Conservation (phyloP, 805 yeast species). For the Metschnikowia picachoensis region DNA sequence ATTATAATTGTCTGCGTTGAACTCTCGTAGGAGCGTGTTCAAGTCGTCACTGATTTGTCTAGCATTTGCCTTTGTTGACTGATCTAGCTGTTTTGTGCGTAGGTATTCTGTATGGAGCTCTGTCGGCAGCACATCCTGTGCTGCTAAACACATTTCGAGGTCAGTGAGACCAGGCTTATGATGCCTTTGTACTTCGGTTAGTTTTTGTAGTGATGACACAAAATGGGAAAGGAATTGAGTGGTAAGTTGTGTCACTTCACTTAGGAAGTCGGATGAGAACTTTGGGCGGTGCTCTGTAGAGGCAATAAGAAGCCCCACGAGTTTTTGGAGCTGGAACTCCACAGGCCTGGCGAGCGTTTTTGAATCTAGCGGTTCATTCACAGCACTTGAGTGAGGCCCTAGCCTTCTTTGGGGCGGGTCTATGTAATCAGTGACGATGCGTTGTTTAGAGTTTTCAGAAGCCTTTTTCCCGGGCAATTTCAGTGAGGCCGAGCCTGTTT, state of each 20-base stretch:
- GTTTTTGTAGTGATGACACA: constrained; percentile 41
- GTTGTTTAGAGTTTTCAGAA: neutral
- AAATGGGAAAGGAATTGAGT: constrained; percentile 33
- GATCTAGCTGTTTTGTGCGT: constrained; percentile 10
- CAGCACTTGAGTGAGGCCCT: constrained; percentile 2
- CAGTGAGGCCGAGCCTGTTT: neutral
- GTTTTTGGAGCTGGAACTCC: constrained; percentile 27
- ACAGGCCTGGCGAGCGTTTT: constrained; percentile 15
- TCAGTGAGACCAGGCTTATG: constrained; percentile 51
- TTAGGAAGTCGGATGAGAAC: constrained; percentile 27
- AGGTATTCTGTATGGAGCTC: constrained; percentile 38
- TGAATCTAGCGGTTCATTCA: constrained; percentile 4
- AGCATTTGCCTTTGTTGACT: constrained; percentile 3
- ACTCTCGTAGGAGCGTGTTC: constrained; percentile 12
- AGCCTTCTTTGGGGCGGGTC: constrained; percentile 11
- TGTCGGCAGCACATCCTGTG: constrained; percentile 37
- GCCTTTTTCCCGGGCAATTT: neutral
- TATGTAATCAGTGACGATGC: constrained; percentile 7
- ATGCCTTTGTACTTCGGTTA: constrained; percentile 60
- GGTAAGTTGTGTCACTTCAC: constrained; percentile 27
- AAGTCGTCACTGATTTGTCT: constrained; percentile 7
- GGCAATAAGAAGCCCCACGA: constrained; percentile 25
- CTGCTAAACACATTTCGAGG: constrained; percentile 40
- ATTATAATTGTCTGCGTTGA: constrained; percentile 16
- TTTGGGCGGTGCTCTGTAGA: constrained; percentile 16